phyloP scores from a whole-genome alignment of 2,329 filamentous ascomycete species.

The Geosmithia flava region DNA sequence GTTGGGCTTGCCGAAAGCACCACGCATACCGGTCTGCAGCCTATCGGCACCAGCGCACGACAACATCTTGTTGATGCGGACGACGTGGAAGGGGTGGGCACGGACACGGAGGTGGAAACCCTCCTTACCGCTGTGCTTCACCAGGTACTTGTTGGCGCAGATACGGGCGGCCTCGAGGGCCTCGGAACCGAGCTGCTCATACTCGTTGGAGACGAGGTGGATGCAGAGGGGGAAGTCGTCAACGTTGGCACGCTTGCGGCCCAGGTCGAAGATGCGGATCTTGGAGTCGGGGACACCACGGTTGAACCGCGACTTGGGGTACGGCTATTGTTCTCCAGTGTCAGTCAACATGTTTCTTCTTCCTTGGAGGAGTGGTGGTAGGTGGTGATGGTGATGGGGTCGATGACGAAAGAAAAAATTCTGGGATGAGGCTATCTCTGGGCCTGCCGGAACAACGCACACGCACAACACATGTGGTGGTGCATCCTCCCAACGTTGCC shows the following conservation, averaged over 20 bases:
- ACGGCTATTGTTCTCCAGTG: slow-evolving; percentile 47
- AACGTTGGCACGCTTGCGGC: slow-evolving; percentile 96
- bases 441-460: neutral
- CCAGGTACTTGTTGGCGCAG: slow-evolving; percentile 97
- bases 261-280: slow-evolving; percentile 97
- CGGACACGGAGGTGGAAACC: slow-evolving; percentile 65
- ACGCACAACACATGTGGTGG: neutral
- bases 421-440: neutral
- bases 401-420: neutral
- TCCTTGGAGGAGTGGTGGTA: neutral
- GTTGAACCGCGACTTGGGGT: slow-evolving; percentile 99
- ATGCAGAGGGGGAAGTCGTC: slow-evolving; percentile 99
- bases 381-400: neutral
- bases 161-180: slow-evolving; percentile 99
- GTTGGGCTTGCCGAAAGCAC: slow-evolving; percentile 99
- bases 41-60: slow-evolving; percentile 99
- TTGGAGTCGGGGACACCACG: slow-evolving; percentile 84
- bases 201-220: slow-evolving; percentile 99
- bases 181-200: slow-evolving; percentile 99
- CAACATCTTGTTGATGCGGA: slow-evolving; percentile 99
- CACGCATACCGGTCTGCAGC: slow-evolving; percentile 99
- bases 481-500: neutral
- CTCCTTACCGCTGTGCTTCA: slow-evolving; percentile 62
- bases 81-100: slow-evolving; percentile 98
- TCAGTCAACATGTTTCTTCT: slow-evolving; percentile 6